Base-by-base conservation (phyloP, 805 yeast species). In the Saturnispora sanitii region DNA sequence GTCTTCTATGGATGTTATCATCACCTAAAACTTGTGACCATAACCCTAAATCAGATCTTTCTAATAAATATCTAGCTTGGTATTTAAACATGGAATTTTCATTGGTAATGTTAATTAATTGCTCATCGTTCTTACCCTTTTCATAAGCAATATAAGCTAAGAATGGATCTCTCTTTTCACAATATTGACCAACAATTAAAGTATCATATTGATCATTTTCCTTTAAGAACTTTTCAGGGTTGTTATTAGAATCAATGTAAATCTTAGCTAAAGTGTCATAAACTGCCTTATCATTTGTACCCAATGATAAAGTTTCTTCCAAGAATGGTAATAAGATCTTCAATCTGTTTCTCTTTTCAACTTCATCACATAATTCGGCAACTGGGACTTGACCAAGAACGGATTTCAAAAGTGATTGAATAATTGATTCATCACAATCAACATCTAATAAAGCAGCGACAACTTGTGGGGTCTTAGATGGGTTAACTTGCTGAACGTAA, bases 131-230 rank as follows among this genome's bases (percentile, higher is more conserved):
- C 40, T 73, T 69, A 58, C 99, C 99, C 66, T 88, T 90, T 46
- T 94, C 94, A 64, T 92, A 92, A 39, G 96, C 94, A 65, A 92
- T 92, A 64, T 86, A 92, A 22, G 98, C 99, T 60, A 92, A 71
- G 66, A 86, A 92, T 47, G 99, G 99, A 58, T 92, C 99, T 65
- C 98, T 83, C 76, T 85, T 90, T 66, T 92, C 99, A 73, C 99
- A 92, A 70, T 92, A 92, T 60, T 78, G 86, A 71, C 98, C 99
- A 50, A 92, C 96, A 54, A 82, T 82, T 51, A 84, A 68, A n/a
- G 97, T 82, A 65, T 92, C 94, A 66, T 92, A 92, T 56, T 73
- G 72, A 52, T 79, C 73, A 63, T 92, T 92, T 64, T 90, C 97
- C 58, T 79, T 81, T 68, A 92, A 73, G 71, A 92, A 92, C 63